Percentiles rank a stretch among this genome's conserved stretches.
Evolutionary conservation across 1,284 basidiomycete species (phyloP).

Genomic region (Earliella scabrosa): DNA sequence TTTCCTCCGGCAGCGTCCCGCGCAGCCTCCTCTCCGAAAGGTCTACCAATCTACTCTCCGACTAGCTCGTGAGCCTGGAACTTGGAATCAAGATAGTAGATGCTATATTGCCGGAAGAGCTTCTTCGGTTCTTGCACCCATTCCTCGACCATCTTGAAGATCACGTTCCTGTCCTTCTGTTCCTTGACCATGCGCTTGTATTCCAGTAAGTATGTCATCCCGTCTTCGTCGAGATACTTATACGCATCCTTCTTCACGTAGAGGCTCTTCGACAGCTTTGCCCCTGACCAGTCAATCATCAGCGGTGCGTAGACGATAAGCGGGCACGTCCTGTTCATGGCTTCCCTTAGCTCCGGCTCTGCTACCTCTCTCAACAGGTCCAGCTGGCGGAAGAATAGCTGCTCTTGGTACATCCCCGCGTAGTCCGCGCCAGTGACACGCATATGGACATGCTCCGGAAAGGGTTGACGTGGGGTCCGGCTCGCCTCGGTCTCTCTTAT

Average conservation of each 20-base stretch:
- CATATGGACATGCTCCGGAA: conserved; percentile 24
- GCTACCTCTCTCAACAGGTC: conserved; percentile 7
- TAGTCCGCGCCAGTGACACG: conserved; percentile 37
- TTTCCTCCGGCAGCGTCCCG: too few species aligned
- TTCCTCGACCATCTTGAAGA: conserved; percentile 22
- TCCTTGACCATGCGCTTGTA: conserved; percentile 27
- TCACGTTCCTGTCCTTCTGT: conserved; percentile 20
- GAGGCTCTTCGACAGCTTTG: conserved; percentile 38
- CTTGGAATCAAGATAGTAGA: conserved; percentile 24
- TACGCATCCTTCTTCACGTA: conserved; percentile 35
- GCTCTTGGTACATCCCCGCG: conserved; percentile 33
- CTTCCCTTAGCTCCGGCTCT: conserved; percentile 7
- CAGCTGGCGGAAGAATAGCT: conserved; percentile 32
- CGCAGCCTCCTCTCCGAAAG: too few species aligned
- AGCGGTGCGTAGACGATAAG: conserved; percentile 32
- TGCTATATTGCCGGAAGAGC: conserved; percentile 22
- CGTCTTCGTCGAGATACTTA: conserved; percentile 26
- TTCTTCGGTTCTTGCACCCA: conserved; percentile 16
- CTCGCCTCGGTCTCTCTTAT: conserved; percentile 20
- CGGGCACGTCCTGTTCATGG: background rate
- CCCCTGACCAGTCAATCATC: conserved; percentile 37
- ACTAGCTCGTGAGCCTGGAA: too few species aligned
- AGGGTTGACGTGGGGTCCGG: conserved; percentile 2
- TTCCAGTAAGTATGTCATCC: conserved; percentile 30
- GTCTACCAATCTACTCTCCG: too few species aligned